These are phyloP conservation scores for Aspergillus sp. DNA, from an alignment of 2,329 filamentous ascomycete genomes.

Conservation along the genomic window DNA sequence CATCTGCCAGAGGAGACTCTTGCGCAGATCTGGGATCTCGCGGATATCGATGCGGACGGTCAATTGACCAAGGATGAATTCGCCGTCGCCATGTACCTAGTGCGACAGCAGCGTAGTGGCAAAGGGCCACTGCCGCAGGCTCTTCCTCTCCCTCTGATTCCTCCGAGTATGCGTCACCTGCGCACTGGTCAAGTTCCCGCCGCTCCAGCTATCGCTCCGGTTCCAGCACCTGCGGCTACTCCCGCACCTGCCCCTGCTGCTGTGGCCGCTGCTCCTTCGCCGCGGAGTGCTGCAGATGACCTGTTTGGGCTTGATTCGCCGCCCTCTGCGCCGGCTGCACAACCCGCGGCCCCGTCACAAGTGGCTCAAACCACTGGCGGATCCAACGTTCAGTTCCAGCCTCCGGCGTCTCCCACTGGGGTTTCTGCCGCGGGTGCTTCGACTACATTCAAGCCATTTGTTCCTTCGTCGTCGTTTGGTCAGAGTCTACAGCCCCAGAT, in stretches of 20 bases:
- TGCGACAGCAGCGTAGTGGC: constrained; percentile 75
- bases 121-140: constrained; percentile 63
- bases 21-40: constrained; percentile 93
- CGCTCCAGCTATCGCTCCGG: constrained; percentile 37
- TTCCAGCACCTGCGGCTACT: constrained; percentile 35
- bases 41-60: constrained; percentile 86
- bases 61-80: constrained; percentile 83
- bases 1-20: constrained; percentile 79
- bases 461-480: constrained; percentile 87
- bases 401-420: constrained; percentile 41
- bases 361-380: constrained; percentile 63
- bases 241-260: constrained; percentile 36
- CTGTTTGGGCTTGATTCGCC: constrained; percentile 78
- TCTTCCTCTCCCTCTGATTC: constrained; percentile 74
- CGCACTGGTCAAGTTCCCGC: constrained; percentile 29
- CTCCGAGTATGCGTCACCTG: constrained; percentile 68
- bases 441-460: constrained; percentile 74
- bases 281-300: constrained; percentile 83
- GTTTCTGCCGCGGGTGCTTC: constrained; percentile 31
- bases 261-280: constrained; percentile 44
- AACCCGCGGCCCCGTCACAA: constrained; percentile 47
- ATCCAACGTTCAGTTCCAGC: constrained; percentile 53
- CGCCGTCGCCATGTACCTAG: constrained; percentile 94
- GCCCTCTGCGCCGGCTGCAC: constrained; percentile 37
- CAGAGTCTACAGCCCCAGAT: constrained; percentile 68